Evolutionary conservation across 768 basidiomycete species (phyloP).

Genomic region (Termitomyces sp.): DNA sequence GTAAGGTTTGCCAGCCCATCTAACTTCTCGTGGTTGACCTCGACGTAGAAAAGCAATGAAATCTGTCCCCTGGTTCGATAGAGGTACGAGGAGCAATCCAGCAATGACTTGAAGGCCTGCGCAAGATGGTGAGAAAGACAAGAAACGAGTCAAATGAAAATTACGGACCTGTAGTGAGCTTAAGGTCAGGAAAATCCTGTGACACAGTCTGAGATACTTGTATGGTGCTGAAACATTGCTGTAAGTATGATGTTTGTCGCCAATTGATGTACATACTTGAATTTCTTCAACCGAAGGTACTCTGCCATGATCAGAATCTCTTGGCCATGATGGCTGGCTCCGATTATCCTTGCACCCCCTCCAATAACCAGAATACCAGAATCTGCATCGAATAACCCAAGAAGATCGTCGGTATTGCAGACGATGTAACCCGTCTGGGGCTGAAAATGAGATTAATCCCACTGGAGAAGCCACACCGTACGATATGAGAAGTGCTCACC

Average conservation of each 20-base stretch:
- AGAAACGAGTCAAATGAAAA: background rate
- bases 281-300: conserved; percentile 72
- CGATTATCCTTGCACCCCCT: conserved; percentile 68
- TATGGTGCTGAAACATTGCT: conserved; percentile 43
- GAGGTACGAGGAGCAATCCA: conserved; percentile 71
- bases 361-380: conserved; percentile 71
- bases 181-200: conserved; percentile 69
- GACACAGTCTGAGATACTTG: conserved; percentile 69
- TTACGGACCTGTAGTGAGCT: conserved; percentile 43
- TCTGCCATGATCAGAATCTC: conserved; percentile 79
- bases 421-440: conserved; percentile 68
- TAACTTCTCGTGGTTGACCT: conserved; percentile 66
- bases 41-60: conserved; percentile 81
- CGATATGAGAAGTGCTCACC: conserved; percentile 21
- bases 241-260: background rate
- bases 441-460: background rate
- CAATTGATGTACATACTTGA: conserved; percentile 32
- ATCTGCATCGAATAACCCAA: conserved; percentile 77
- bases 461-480: background rate
- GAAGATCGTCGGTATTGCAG: conserved; percentile 75
- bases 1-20: conserved; percentile 79
- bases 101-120: conserved; percentile 61
- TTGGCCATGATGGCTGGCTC: conserved; percentile 68
- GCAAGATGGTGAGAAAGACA: background rate
- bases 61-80: conserved; percentile 70